Evolutionary conservation across 441 rosid species (phyloP).

Genomic region (Populus hybrid): DNA sequence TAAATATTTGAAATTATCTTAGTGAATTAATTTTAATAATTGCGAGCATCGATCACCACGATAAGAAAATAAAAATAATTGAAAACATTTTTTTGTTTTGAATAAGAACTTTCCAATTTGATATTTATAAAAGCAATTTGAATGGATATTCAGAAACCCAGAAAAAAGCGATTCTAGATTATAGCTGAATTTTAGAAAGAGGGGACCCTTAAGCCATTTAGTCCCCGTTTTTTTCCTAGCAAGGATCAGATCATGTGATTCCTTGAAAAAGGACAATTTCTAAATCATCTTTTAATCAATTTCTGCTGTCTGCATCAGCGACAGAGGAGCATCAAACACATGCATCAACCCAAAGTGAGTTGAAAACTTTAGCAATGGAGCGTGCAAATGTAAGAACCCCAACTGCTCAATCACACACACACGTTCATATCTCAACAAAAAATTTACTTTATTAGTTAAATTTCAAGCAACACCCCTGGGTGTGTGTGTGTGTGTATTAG

Average conservation of each 20-base stretch:
- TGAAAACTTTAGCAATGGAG: not conserved
- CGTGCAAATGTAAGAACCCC: not conserved
- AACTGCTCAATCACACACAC: conserved; percentile 5
- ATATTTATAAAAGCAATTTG: no score
- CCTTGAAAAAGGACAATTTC: conserved; percentile 20
- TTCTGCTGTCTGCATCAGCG: not conserved
- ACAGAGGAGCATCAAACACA: conserved; percentile 22
- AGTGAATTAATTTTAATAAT: not conserved
- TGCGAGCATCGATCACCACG: no score
- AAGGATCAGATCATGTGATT: conserved; percentile 21
- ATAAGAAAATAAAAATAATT: no score
- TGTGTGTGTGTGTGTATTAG: not conserved
- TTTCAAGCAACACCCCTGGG: not conserved
- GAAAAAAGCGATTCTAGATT: not conserved
- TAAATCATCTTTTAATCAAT: conserved; percentile 20
- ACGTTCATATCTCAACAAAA: not conserved
- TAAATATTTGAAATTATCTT: no score
- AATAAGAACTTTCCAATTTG: not conserved
- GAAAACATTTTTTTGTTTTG: not conserved
- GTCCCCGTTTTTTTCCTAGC: no score
- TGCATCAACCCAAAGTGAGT: conserved; percentile 26
- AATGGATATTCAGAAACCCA: not conserved
- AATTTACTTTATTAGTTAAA: not conserved
- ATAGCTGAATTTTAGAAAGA: not conserved
- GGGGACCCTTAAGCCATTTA: not conserved